These are phyloP conservation scores for Teunomyces tritomae DNA, from an alignment of 805 yeast genomes.

Conservation along the genomic window DNA sequence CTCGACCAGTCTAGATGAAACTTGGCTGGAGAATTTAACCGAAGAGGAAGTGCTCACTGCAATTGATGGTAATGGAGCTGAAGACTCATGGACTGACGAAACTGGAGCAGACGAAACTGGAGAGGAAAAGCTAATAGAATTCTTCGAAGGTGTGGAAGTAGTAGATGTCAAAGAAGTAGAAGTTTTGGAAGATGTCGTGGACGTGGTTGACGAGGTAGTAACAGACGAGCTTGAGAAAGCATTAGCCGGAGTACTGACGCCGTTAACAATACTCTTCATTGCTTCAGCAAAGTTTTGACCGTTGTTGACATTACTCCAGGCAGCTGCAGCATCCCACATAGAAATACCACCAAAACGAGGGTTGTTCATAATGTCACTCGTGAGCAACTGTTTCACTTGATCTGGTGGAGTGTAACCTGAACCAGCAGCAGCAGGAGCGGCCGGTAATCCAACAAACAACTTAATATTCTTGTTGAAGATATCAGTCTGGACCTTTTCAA, in stretches of 20 bases:
- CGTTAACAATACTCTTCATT: slow-evolving; percentile 16
- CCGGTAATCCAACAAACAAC: slow-evolving; percentile 72
- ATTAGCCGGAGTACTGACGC: slow-evolving; percentile 6
- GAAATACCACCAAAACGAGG: slow-evolving; percentile 37
- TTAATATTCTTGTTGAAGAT: slow-evolving; percentile 71
- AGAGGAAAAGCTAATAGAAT: slow-evolving; percentile 2
- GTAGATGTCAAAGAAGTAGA: slow-evolving; percentile 6
- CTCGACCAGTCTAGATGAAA: background rate
- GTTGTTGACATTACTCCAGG: slow-evolving; percentile 12
- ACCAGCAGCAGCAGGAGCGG: slow-evolving; percentile 46
- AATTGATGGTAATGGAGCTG: background rate
- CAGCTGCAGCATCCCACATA: slow-evolving; percentile 38
- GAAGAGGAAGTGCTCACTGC: slow-evolving; percentile 5
- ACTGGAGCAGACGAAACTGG: slow-evolving; percentile 2
- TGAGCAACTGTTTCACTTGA: slow-evolving; percentile 14
- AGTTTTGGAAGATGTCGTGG: background rate
- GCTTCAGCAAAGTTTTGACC: slow-evolving; percentile 16
- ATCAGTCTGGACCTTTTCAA: slow-evolving; percentile 50
- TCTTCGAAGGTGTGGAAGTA: slow-evolving; percentile 2
- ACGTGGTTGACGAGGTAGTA: too few relatives aligned
- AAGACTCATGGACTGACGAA: background rate
- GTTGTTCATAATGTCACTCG: slow-evolving; percentile 14
- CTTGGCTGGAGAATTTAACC: background rate
- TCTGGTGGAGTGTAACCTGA: slow-evolving; percentile 47
- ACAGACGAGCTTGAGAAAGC: background rate